Conservation (phyloP, 768 basidiomycete species). For the Leccinum rimulosum region DNA sequence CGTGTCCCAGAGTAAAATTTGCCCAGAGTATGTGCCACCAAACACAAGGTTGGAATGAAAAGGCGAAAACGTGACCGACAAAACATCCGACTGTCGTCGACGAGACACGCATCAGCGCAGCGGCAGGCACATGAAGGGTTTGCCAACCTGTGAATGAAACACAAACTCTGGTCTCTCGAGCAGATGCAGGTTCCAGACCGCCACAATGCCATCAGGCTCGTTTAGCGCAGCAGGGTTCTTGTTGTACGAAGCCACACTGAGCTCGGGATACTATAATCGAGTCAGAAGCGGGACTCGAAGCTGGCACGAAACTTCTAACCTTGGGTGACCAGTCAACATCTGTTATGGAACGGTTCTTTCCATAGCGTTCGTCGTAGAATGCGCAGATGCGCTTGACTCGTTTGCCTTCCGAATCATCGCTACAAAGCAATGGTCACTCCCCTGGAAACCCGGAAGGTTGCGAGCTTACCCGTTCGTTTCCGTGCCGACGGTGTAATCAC, state of each 20-base stretch:
- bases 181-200: conserved; percentile 96
- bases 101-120: conserved; percentile 4
- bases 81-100: conserved; percentile 80
- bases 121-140: not conserved
- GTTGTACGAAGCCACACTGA: conserved; percentile 95
- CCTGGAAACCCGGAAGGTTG: not conserved
- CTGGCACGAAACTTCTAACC: conserved; percentile 41
- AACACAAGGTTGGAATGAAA: conserved; percentile 97
- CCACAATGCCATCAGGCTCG: conserved; percentile 96
- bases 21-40: conserved; percentile 99
- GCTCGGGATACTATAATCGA: conserved; percentile 78
- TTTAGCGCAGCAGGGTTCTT: conserved; percentile 92
- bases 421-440: conserved; percentile 30
- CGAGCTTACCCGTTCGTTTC: conserved; percentile 75
- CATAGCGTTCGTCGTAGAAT: conserved; percentile 89
- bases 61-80: conserved; percentile 95
- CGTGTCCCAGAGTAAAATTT: conserved; percentile 97
- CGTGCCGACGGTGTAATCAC: conserved; percentile 90
- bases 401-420: conserved; percentile 88
- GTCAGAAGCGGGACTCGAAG: not conserved
- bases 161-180: conserved; percentile 96
- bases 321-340: conserved; percentile 98
- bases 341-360: conserved; percentile 92
- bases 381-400: conserved; percentile 92
- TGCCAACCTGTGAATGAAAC: conserved; percentile 92